Evolutionary conservation across 192 early-diverging fungal species (phyloP).

Genomic region (Chytriomyces confervae): DNA sequence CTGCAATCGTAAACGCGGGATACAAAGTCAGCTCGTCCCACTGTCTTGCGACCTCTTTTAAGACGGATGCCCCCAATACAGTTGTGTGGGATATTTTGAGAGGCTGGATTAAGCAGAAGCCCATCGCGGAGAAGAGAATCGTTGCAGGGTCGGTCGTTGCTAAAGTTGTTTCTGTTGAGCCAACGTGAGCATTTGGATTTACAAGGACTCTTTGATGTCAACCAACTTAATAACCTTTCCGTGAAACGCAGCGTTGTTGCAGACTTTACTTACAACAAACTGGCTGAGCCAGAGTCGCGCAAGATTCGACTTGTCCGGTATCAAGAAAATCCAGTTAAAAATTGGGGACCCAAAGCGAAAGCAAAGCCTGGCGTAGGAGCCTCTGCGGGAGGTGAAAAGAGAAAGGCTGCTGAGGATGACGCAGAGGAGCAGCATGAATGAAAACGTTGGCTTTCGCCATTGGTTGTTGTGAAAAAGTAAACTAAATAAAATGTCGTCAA

Average conservation of each 20-base stretch:
- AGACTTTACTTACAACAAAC: constrained; percentile 66
- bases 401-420: constrained; percentile 1
- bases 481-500: constrained; percentile 2
- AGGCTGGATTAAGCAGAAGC: constrained; percentile 73
- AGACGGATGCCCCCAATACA: constrained; percentile 86
- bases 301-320: constrained; percentile 87
- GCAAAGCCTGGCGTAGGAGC: constrained; percentile 23
- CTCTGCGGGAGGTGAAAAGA: background rate
- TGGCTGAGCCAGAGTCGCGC: constrained; percentile 76
- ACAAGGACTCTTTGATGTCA: too few relatives aligned
- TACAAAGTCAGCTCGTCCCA: constrained; percentile 90
- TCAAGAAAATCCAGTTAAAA: constrained; percentile 92
- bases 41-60: constrained; percentile 77
- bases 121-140: constrained; percentile 70
- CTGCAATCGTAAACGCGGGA: constrained; percentile 90
- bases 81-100: constrained; percentile 95
- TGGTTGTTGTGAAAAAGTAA: background rate
- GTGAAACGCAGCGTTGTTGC: constrained; percentile 54
- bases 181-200: constrained; percentile 33
- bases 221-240: background rate
- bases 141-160: constrained; percentile 64
- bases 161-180: constrained; percentile 61
- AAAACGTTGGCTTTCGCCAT: background rate
- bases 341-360: constrained; percentile 93
- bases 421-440: constrained; percentile 12